Conservation (phyloP, 495 filamentous ascomycete species). For the Aspergillus carlsbadensis region DNA sequence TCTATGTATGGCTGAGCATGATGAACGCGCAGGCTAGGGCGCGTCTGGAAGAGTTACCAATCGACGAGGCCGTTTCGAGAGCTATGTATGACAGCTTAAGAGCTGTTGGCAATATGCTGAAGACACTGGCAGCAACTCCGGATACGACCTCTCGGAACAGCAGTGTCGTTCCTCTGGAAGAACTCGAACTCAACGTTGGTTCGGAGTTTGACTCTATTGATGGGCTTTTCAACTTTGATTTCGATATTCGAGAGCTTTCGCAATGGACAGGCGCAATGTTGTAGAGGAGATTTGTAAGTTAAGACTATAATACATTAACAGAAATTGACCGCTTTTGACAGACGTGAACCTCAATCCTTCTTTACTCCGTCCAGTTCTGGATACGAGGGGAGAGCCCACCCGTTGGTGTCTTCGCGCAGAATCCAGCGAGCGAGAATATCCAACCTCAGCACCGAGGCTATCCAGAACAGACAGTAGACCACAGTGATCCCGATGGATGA, state of each 20-base stretch:
- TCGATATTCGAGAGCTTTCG: not conserved
- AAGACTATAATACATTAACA: not conserved
- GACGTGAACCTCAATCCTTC: too few species aligned
- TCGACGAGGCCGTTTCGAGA: constrained; percentile 21
- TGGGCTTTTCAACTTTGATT: not conserved
- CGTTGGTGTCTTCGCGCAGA: constrained; percentile 32
- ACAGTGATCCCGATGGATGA: constrained; percentile 29
- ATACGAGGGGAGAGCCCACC: constrained; percentile 46
- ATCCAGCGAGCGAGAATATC: constrained; percentile 33
- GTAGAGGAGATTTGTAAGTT: not conserved
- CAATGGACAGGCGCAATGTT: not conserved
- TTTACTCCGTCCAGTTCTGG: constrained; percentile 12
- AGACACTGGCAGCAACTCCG: constrained; percentile 6
- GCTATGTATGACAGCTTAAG: constrained; percentile 29
- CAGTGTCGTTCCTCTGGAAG: not conserved
- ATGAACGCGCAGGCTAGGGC: constrained; percentile 40
- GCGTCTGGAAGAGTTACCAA: constrained; percentile 21
- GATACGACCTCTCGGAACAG: not conserved
- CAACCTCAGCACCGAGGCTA: constrained; percentile 33
- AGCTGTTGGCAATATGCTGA: constrained; percentile 26
- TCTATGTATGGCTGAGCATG: constrained; percentile 46
- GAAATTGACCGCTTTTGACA: not conserved
- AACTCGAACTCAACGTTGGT: not conserved
- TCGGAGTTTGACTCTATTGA: not conserved
- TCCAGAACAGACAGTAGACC: constrained; percentile 27